Base-by-base conservation (phyloP, 192 early-diverging fungal genomes). In the Tieghemiomyces parasiticus region DNA sequence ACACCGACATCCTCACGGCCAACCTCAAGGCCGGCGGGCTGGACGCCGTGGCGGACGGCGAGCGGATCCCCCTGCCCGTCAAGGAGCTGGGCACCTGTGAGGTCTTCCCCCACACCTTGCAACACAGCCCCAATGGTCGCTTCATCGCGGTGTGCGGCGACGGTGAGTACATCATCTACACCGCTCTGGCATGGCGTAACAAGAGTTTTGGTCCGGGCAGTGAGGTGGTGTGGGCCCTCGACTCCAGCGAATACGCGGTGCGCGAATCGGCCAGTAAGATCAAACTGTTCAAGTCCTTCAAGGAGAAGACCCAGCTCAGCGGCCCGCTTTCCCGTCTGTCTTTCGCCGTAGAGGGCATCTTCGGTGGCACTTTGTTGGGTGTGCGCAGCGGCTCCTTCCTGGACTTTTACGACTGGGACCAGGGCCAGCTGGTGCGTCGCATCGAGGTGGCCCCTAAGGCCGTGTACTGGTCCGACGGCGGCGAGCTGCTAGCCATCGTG, bases 101-200 rank as follows among this genome's bases (percentile, higher is more conserved):
- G 66, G 79, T 99, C 22, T 97, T 93, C 61, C 96, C 96, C 32
- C 89, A 97, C 67, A 87, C 85, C 34, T 72, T 99, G 31, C 81
- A 91, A 74, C 96, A 99, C 74, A 90, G 87, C 60, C 96, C 96
- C 35, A 99, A 99, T 65, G 95, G 93, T 32, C 83, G 93, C 51
- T 99, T 99, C 73, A 95, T 95, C 24, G 96, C 95, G 22, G 96
- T 97, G 13, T 95, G 92, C 65, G 96, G 96, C 34, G 95, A 99
- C 66, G 93, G 92, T 49, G 96, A 99, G 76, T 99, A 92, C 69
- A 99, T 99, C 60, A 97, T 99, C 65, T 99, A 99, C 73, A 99
- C 96, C 20, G 96, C 96, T 6, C 79, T 99, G 26, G 93, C 96
- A 8, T 99, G 96, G 96, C 80, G 96, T 67, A 99, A 99, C 82